Evolutionary conservation across 1,284 basidiomycete species (phyloP), one percentile per base, ranked within the genome.

Genomic region (Fomitopsis schrenkii): DNA sequence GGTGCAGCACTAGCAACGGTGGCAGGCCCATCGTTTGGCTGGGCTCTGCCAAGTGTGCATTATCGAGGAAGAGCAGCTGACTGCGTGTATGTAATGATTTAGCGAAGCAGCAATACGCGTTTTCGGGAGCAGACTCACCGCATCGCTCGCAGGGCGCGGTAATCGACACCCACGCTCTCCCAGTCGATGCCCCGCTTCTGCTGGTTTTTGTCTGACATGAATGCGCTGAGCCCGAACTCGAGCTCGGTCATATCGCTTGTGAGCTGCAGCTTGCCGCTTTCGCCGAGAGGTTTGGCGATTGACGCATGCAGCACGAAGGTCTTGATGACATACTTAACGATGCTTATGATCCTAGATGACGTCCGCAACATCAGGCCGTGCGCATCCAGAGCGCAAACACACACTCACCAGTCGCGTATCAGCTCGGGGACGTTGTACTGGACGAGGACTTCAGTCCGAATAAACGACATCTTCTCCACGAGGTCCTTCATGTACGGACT

Each of bases 201-300:
- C 33, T 62, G 83, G 8, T 77, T 72, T 46, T 82, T 79, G 67
- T 88, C 80, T 55, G 79, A 80, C 70, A 95, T 79, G 71, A 97
- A 93, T 2, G 90, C 85, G 67, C 86, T 90, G 58, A 96, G 74
- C 0, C 90, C 87, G 73, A 98, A 97, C 76, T 98, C 97, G 58
- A 98, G 82, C 73, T 95, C 93, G 0, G 96, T 92, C 94, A 97
- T 96, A 73, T 98, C 96, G 58, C 88, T 91, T 59, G 94, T 94
- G 62, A 98, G 80, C 74, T 95, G 93, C 40, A 98, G 81, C 71
- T 96, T 96, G 2, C 94, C 93, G 62, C 84, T 85, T 77, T 98
- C 96, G 14, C 92, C 89, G 4, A 97, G 80, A 0, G 94, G 94
- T 66, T 87, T 87, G 12, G 90, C 90, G 59, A 98, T 93, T 17